Conservation (phyloP, 192 early-diverging fungal genomes). For the Coemansia sp. region DNA sequence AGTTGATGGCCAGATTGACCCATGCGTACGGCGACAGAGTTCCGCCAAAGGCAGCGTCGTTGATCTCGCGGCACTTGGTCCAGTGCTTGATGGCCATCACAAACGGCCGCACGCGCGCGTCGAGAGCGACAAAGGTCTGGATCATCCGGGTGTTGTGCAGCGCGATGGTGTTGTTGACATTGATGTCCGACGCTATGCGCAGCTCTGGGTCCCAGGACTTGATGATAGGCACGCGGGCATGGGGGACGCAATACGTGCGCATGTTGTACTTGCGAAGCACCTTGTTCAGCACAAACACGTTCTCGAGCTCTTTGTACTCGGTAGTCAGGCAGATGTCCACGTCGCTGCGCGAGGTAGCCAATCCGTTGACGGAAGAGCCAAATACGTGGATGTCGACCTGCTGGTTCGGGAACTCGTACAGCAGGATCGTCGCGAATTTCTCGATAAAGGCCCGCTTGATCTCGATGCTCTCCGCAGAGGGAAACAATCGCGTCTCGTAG, state of each 20-base stretch:
- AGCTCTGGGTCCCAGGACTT: conserved; percentile 86
- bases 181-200: conserved; percentile 88
- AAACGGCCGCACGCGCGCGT: conserved; percentile 83
- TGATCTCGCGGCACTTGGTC: conserved; percentile 79
- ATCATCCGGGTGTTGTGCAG: conserved; percentile 88
- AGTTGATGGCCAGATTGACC: conserved; percentile 90
- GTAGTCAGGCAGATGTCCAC: conserved; percentile 94
- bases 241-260: conserved; percentile 71
- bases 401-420: conserved; percentile 75
- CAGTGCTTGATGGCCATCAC: conserved; percentile 93
- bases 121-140: conserved; percentile 82
- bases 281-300: conserved; percentile 71
- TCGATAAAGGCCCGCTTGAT: conserved; percentile 64
- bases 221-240: conserved; percentile 91
- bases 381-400: conserved; percentile 81
- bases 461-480: conserved; percentile 66
- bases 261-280: conserved; percentile 78
- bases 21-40: conserved; percentile 94
- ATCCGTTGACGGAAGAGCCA: conserved; percentile 88
- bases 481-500: conserved; percentile 59
- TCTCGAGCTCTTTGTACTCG: conserved; percentile 68
- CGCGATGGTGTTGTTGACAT: conserved; percentile 90
- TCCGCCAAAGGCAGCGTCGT: conserved; percentile 91
- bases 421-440: conserved; percentile 78
- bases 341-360: conserved; percentile 80